phyloP scores from a whole-genome alignment of 805 yeast species.

The Cyberlindnera maritima region DNA sequence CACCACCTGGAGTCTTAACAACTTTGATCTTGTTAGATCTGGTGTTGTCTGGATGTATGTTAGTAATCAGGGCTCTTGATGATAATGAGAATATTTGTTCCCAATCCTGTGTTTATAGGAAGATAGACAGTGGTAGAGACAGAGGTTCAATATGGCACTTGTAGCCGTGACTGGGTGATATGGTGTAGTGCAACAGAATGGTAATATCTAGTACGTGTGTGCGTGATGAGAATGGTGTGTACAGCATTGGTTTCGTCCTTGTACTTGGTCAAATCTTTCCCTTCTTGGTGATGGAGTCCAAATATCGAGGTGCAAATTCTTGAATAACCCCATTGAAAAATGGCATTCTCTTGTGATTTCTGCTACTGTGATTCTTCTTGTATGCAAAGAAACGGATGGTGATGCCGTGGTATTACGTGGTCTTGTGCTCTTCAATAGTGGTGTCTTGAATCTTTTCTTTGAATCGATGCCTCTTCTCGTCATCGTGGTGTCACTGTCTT shows the following conservation, averaged over 20 bases:
- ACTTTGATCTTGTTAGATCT: conserved; percentile 99
- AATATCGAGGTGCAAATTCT: too few species aligned
- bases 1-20: conserved; percentile 99
- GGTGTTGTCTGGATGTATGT: conserved; percentile 82
- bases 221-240: too few species aligned
- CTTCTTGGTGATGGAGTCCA: too few species aligned
- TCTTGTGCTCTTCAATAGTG: neutral
- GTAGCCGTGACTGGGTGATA: too few species aligned
- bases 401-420: neutral
- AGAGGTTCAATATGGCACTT: neutral
- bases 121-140: neutral
- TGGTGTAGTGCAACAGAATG: too few species aligned
- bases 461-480: neutral
- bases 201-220: too few species aligned
- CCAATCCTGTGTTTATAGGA: too few species aligned
- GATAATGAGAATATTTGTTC: neutral
- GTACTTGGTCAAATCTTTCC: too few species aligned
- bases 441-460: neutral
- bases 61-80: conserved; percentile 16
- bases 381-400: neutral
- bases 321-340: neutral
- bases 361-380: neutral
- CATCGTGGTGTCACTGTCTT: conserved; percentile 1
- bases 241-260: too few species aligned
- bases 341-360: neutral